These are phyloP conservation scores for Wilhelminamyces savonicus DNA, from an alignment of 805 yeast species.

Conservation along the genomic window DNA sequence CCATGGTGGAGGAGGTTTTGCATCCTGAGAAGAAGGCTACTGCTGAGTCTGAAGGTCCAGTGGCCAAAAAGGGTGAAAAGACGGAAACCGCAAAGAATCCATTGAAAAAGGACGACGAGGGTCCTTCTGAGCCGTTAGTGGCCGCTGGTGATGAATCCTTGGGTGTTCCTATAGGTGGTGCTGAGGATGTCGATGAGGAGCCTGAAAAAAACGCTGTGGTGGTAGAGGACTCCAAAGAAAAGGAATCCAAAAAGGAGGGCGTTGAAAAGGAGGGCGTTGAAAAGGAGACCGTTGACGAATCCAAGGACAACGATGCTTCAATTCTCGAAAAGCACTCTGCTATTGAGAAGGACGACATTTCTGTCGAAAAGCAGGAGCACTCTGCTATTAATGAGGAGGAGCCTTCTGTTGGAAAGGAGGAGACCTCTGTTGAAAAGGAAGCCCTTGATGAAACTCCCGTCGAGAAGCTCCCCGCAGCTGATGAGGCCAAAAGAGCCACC, in stretches of 20 bases:
- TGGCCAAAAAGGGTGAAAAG: conserved; percentile 2
- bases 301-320: no score
- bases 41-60: no score
- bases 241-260: background rate
- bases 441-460: conserved; percentile 4
- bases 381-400: conserved; percentile 1
- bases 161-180: background rate
- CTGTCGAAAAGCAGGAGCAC: background rate
- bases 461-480: conserved; percentile 1
- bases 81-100: background rate
- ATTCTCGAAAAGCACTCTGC: no score
- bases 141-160: background rate
- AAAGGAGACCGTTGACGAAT: no score
- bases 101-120: background rate
- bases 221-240: background rate
- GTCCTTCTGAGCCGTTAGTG: background rate
- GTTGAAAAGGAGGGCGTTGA: background rate
- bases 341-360: no score
- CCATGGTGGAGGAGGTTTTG: conserved; percentile 43
- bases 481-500: background rate
- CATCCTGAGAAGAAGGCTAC: conserved; percentile 14
- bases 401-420: background rate
- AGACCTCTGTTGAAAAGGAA: background rate
- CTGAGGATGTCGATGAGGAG: background rate
- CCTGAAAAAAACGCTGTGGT: background rate